Percentiles rank a stretch among this genome's conserved stretches.
These are phyloP conservation scores for Moelleriella libera DNA, from an alignment of 2,329 filamentous ascomycete genomes.

Conservation along the genomic window DNA sequence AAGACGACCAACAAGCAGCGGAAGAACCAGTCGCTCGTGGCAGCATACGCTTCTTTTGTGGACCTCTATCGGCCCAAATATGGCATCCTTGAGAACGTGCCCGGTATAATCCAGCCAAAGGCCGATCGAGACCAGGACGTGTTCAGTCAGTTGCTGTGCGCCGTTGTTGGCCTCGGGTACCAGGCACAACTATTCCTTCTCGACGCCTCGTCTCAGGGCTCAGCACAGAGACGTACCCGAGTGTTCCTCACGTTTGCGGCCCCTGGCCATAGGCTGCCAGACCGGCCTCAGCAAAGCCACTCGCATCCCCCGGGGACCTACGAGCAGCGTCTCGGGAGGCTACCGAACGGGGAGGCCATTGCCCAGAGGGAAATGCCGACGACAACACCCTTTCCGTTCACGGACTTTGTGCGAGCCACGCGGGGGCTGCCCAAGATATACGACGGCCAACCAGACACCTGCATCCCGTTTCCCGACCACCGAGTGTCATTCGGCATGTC, in stretches of 20 bases:
- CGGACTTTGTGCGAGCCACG: constrained; percentile 38
- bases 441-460: constrained; percentile 47
- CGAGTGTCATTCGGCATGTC: constrained; percentile 30
- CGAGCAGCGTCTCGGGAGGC: constrained; percentile 33
- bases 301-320: constrained; percentile 31
- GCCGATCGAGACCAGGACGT: constrained; percentile 42
- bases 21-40: constrained; percentile 63
- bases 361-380: constrained; percentile 27
- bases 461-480: constrained; percentile 56
- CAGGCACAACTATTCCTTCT: constrained; percentile 54
- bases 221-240: constrained; percentile 49
- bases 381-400: constrained; percentile 44
- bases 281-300: constrained; percentile 46
- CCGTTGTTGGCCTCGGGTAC: constrained; percentile 64
- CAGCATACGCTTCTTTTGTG: constrained; percentile 59
- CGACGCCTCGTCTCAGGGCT: constrained; percentile 56
- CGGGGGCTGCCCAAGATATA: constrained; percentile 47
- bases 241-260: constrained; percentile 61
- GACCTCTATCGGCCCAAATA: constrained; percentile 66
- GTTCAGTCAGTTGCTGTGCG: constrained; percentile 59
- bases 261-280: constrained; percentile 44
- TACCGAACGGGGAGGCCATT: constrained; percentile 46
- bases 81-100: constrained; percentile 65
- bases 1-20: constrained; percentile 40
- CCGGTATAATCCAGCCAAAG: constrained; percentile 41